Conservation (phyloP, 495 filamentous ascomycete genomes). For the Daldinia childiae region DNA sequence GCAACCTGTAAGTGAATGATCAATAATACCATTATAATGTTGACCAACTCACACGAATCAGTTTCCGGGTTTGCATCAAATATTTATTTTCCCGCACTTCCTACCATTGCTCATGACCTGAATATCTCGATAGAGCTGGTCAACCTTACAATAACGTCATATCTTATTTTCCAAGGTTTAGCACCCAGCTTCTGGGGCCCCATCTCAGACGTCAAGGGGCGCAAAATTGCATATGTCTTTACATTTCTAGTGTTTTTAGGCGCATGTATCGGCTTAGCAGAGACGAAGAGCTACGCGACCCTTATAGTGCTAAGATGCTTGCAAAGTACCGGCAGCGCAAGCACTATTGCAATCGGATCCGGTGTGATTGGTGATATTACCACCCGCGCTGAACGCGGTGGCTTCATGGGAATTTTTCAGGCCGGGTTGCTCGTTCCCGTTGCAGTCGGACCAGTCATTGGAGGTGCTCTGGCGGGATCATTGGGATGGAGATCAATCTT, state of each 20-base stretch:
- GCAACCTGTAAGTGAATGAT: conserved; percentile 54
- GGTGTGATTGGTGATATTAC: conserved; percentile 68
- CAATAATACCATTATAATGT: background rate
- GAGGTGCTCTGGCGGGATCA: conserved; percentile 60
- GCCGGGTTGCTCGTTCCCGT: conserved; percentile 58
- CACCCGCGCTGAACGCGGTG: conserved; percentile 61
- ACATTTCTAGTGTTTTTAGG: conserved; percentile 60
- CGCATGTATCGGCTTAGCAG: conserved; percentile 60
- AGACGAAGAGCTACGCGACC: conserved; percentile 56
- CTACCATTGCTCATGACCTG: conserved; percentile 56
- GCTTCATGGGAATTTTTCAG: conserved; percentile 65
- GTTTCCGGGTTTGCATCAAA: conserved; percentile 65
- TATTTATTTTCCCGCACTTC: conserved; percentile 63
- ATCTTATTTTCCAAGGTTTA: conserved; percentile 62
- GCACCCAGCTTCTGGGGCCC: conserved; percentile 63
- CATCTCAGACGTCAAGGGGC: conserved; percentile 60
- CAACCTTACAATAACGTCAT: conserved; percentile 63
- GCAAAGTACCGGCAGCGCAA: conserved; percentile 62
- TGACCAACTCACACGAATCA: conserved; percentile 25
- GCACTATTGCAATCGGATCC: conserved; percentile 64
- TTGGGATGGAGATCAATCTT: conserved; percentile 68
- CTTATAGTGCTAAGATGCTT: conserved; percentile 60
- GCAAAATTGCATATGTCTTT: conserved; percentile 56
- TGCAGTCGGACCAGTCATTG: conserved; percentile 64
- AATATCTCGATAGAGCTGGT: conserved; percentile 56